Base-by-base conservation (phyloP, 768 basidiomycete species). In the Asterophora parasitica region DNA sequence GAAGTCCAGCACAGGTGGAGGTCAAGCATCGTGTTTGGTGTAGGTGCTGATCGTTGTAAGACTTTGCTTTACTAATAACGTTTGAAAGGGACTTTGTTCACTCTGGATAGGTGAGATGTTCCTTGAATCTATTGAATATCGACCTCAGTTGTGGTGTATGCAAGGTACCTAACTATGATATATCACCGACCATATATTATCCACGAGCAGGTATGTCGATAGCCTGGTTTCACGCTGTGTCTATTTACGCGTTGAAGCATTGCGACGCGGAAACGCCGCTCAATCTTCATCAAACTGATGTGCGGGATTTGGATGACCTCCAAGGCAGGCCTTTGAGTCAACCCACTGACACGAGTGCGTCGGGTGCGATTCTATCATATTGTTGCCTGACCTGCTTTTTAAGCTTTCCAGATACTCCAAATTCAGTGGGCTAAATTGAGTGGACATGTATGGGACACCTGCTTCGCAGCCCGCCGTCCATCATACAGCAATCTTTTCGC, bases 101-200 rank as follows among this genome's bases (percentile, higher is more conserved):
- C 46, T 7, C 35, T 53, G 12, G 55, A 58, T 41, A 44, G 52
- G 55, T 52, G 32, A 16, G 49, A 28, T 12, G 12, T 19, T 8
- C 4, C 30, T 33, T 7, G 23, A 17, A 23, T 26, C 2, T 46
- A 13, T 17, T 13, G 28, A 6, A 4, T 6, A 26, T 33, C 15
- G 6, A 23, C 16, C 19, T n/a, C 13, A 17, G 9, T 27, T 4
- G 13, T 11, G 39, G 4, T 16, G 10, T 33, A 4, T 32, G 13
- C 5, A 32, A 57, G 56, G 10, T 28, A 33, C 8, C 54, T 51
- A 32, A 51, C 51, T 23, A 46, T 51, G 15, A 31, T 52, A 17
- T 42, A 56, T 43, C 54, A 40, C 16, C 50, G 54, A 8, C 54
- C 54, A 4, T 55, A 53, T 19, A 34, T 43, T 4, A 55, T 58